phyloP scores from a whole-genome alignment of 306 rosid species.

The Psophocarpus tetragonolobus region DNA sequence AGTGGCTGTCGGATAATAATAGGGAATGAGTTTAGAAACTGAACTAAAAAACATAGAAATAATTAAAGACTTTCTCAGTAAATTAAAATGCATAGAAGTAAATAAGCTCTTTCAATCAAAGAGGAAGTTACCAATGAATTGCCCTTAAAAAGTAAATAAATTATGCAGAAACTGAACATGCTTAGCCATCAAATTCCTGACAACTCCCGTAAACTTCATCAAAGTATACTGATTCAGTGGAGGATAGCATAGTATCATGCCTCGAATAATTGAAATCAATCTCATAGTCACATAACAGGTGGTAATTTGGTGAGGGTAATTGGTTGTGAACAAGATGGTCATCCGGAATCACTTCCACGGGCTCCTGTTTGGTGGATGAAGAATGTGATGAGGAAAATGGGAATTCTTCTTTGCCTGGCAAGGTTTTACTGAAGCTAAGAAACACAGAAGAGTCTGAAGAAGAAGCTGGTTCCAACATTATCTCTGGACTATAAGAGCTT shows the following conservation, averaged over 20 bases:
- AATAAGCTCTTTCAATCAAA: not conserved
- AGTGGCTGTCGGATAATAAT: not conserved
- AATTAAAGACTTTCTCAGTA: not conserved
- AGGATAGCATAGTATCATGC: not conserved
- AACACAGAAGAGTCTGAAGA: slow-evolving; percentile 25
- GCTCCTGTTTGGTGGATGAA: slow-evolving; percentile 7
- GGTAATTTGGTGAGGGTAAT: slow-evolving; percentile 4
- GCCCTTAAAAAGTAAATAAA: not conserved
- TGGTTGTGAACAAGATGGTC: not conserved
- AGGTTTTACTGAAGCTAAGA: slow-evolving; percentile 30
- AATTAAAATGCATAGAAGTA: not conserved
- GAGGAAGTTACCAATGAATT: not conserved
- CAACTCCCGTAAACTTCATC: not conserved
- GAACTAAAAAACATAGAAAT: too few species aligned
- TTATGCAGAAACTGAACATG: not conserved
- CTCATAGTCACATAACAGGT: slow-evolving; percentile 7
- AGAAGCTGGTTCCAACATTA: slow-evolving; percentile 26
- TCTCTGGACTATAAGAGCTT: slow-evolving; percentile 24
- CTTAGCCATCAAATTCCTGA: not conserved
- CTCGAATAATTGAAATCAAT: not conserved
- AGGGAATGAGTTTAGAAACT: too few species aligned
- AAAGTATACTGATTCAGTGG: not conserved
- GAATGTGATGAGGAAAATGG: not conserved
- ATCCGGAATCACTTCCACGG: slow-evolving; percentile 2
- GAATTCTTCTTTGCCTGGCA: slow-evolving; percentile 2